These are phyloP conservation scores for Citrus hindsii DNA, from an alignment of 345 rosid genomes.

Conservation along the genomic window DNA sequence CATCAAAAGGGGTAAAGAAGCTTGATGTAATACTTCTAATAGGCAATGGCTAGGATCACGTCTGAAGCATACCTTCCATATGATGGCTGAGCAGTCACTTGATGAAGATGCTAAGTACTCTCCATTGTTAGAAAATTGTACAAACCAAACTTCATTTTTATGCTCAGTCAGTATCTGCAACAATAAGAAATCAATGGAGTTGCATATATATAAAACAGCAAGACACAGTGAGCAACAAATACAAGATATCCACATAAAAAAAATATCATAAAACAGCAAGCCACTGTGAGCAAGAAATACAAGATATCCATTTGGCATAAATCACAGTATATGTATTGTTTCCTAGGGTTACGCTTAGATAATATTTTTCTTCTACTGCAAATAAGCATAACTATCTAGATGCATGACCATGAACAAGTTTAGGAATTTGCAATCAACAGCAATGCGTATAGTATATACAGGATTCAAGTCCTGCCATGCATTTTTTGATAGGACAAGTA, in stretches of 20 bases:
- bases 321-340: background rate
- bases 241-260: background rate
- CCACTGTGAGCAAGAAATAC: too few species aligned
- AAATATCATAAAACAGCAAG: too few species aligned
- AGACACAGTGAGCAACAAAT: background rate
- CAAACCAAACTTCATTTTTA: conserved; percentile 90
- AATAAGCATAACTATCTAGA: conserved; percentile 1
- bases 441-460: background rate
- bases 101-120: conserved; percentile 87
- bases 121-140: conserved; percentile 81
- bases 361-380: background rate
- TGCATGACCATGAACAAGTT: background rate
- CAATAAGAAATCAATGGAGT: conserved; percentile 2
- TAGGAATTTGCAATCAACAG: background rate
- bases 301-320: background rate
- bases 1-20: background rate
- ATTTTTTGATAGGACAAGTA: background rate
- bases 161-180: conserved; percentile 79
- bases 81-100: conserved; percentile 86
- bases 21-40: background rate
- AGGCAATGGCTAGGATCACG: background rate
- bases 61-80: conserved; percentile 69
- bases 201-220: conserved; percentile 3
- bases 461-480: background rate
- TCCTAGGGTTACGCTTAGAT: background rate